phyloP scores from a whole-genome alignment of 2,329 filamentous ascomycete genomes.

The Dissoconium aciculare region DNA sequence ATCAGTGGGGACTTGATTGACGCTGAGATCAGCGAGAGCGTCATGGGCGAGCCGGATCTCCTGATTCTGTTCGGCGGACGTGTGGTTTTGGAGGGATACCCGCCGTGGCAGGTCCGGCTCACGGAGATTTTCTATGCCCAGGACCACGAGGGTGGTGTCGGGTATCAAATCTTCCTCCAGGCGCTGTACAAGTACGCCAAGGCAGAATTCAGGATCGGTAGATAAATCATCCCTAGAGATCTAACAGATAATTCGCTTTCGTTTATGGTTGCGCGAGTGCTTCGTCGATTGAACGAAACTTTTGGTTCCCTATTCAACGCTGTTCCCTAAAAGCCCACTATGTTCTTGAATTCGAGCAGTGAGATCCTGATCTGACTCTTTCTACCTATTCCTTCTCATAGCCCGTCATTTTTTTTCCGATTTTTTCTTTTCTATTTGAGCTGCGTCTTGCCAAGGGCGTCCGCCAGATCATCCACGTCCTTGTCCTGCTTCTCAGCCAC shows the following conservation, averaged over 20 bases:
- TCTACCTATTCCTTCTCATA: too few relatives aligned
- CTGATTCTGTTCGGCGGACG: conserved; percentile 74
- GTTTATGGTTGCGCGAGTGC: too few relatives aligned
- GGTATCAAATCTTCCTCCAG: conserved; percentile 84
- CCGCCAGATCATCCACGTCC: conserved; percentile 67
- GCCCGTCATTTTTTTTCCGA: too few relatives aligned
- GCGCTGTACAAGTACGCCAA: conserved; percentile 71
- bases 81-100: conserved; percentile 77
- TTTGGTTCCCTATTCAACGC: too few relatives aligned
- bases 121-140: conserved; percentile 73
- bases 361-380: too few relatives aligned
- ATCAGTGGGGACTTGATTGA: conserved; percentile 79
- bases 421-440: too few relatives aligned
- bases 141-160: conserved; percentile 43
- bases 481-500: conserved; percentile 56
- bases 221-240: too few relatives aligned
- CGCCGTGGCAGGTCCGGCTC: conserved; percentile 87
- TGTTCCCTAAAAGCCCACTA: too few relatives aligned
- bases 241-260: too few relatives aligned
- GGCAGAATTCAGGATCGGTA: conserved; percentile 76
- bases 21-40: conserved; percentile 61
- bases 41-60: conserved; percentile 82
- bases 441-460: conserved; percentile 56
- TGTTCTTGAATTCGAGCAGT: too few relatives aligned
- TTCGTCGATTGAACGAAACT: too few relatives aligned